These are phyloP conservation scores for Aspergillus nidulans DNA, from an alignment of 495 filamentous ascomycete species.

Conservation along the genomic window DNA sequence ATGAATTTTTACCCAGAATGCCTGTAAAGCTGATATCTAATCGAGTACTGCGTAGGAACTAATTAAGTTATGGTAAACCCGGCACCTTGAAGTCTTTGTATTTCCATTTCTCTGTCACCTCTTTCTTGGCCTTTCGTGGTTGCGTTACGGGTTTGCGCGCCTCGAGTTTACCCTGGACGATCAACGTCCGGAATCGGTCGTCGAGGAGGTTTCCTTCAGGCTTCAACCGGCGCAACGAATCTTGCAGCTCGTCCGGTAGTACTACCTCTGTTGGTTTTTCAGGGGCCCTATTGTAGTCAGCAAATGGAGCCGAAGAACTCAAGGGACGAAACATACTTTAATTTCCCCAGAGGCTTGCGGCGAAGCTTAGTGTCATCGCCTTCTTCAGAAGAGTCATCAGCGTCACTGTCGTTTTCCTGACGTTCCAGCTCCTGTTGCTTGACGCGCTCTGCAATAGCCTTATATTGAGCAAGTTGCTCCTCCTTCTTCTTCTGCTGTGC, in stretches of 20 bases:
- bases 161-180: conserved; percentile 87
- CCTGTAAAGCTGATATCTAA: conserved; percentile 15
- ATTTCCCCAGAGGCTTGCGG: conserved; percentile 68
- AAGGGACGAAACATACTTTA: conserved; percentile 40
- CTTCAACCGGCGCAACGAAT: conserved; percentile 82
- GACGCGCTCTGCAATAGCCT: conserved; percentile 59
- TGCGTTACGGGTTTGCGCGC: conserved; percentile 69
- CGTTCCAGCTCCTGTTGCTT: conserved; percentile 51
- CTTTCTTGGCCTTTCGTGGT: conserved; percentile 70
- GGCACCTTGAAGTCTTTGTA: conserved; percentile 85
- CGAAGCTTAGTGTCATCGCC: conserved; percentile 57
- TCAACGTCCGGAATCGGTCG: conserved; percentile 83
- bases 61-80: conserved; percentile 24
- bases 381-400: conserved; percentile 54
- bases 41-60: conserved; percentile 7
- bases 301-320: not conserved
- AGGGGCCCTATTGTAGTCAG: conserved; percentile 50
- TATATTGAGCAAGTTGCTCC: conserved; percentile 58
- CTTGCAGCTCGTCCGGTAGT: conserved; percentile 87
- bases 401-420: conserved; percentile 32
- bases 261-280: conserved; percentile 82
- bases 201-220: conserved; percentile 91
- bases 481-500: conserved; percentile 64
- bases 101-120: conserved; percentile 89
- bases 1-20: conserved; percentile 7